Conservation (phyloP, 2,329 filamentous ascomycete genomes). For the Stachybotrys chlorohalonatus region DNA sequence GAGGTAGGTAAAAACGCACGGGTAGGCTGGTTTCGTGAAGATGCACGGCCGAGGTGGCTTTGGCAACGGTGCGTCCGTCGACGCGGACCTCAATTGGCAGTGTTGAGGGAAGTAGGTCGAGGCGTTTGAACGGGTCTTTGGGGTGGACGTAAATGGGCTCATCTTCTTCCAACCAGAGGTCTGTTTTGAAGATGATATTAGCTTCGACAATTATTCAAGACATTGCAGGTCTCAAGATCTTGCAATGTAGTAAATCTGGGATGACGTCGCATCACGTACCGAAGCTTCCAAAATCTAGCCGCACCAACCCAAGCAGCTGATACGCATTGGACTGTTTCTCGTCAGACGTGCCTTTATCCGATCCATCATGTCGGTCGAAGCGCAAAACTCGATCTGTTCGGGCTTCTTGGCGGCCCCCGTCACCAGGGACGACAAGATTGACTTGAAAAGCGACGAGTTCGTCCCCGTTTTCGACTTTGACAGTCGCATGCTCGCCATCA, state of each 20-base stretch:
- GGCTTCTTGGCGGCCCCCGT: conserved; percentile 12
- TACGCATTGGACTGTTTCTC: conserved; percentile 16
- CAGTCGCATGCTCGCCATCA: conserved; percentile 11
- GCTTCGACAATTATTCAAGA: no score
- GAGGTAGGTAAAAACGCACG: conserved; percentile 49
- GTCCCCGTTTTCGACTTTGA: conserved; percentile 13
- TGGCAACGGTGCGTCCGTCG: not conserved
- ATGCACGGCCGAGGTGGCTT: conserved; percentile 35
- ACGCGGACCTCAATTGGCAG: not conserved
- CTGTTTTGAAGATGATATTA: conserved; percentile 7
- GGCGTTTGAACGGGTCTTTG: conserved; percentile 57
- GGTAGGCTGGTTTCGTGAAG: conserved; percentile 53
- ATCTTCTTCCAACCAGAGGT: conserved; percentile 46
- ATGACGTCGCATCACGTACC: conserved; percentile 9
- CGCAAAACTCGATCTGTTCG: conserved; percentile 24
- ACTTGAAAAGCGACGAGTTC: conserved; percentile 17
- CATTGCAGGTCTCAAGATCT: no score
- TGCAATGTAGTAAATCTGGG: no score
- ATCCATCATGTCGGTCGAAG: conserved; percentile 19
- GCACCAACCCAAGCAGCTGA: conserved; percentile 19
- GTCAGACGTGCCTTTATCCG: conserved; percentile 8
- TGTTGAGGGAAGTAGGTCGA: conserved; percentile 48
- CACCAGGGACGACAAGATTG: conserved; percentile 17
- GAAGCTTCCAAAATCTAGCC: conserved; percentile 25
- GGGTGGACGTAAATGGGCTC: conserved; percentile 51